Percentiles rank a stretch among this genome's conserved stretches.
Evolutionary conservation across 805 yeast genomes (phyloP).

Genomic region (Brettanomyces bruxellensis): DNA sequence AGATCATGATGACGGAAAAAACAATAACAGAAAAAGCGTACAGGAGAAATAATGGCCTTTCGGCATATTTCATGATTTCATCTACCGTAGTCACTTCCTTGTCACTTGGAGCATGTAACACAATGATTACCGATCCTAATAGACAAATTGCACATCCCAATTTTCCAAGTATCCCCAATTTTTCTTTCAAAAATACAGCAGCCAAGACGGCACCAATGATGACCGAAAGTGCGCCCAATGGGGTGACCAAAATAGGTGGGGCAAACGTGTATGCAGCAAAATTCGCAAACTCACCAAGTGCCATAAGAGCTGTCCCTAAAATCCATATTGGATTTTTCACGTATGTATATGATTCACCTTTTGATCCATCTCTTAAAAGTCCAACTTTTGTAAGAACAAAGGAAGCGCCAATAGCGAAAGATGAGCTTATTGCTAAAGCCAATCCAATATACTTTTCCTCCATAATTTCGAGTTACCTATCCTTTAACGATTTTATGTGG

Average conservation of each 20-base stretch:
- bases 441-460: constrained; percentile 88
- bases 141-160: constrained; percentile 90
- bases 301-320: constrained; percentile 89
- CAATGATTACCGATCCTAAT: constrained; percentile 80
- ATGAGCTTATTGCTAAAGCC: constrained; percentile 78
- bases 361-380: constrained; percentile 53
- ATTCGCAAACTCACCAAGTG: constrained; percentile 83
- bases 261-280: constrained; percentile 95
- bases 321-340: constrained; percentile 86
- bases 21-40: constrained; percentile 55
- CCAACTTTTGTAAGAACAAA: constrained; percentile 88
- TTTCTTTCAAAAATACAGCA: constrained; percentile 75
- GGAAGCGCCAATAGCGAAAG: constrained; percentile 84
- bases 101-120: constrained; percentile 91
- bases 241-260: constrained; percentile 87
- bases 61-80: constrained; percentile 74
- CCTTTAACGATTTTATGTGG: too few relatives aligned
- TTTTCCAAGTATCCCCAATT: constrained; percentile 78
- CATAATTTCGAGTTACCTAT: constrained; percentile 18
- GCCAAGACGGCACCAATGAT: constrained; percentile 90
- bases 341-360: constrained; percentile 70
- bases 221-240: constrained; percentile 83
- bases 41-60: constrained; percentile 64
- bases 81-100: constrained; percentile 82
- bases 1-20: constrained; percentile 72